phyloP scores from a whole-genome alignment of 2,329 filamentous ascomycete genomes.

The Pseudogymnoascus sp. region DNA sequence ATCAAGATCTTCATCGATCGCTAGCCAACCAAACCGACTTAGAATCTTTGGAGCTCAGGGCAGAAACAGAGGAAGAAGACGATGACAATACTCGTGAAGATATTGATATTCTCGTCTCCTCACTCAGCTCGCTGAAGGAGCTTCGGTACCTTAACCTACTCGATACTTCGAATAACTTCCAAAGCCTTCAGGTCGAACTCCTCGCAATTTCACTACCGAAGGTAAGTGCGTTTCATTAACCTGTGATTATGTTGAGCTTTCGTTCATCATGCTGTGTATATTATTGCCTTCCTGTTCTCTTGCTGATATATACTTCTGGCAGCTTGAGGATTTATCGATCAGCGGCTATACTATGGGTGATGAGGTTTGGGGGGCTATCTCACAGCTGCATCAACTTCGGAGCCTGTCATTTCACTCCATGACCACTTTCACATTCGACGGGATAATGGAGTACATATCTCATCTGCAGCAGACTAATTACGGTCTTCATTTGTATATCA shows the following conservation, averaged over 20 bases:
- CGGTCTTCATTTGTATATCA: slow-evolving; percentile 28
- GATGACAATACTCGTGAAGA: slow-evolving; percentile 37
- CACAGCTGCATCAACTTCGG: slow-evolving; percentile 42
- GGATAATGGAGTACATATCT: slow-evolving; percentile 39
- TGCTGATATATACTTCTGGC: neutral
- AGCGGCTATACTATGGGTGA: slow-evolving; percentile 48
- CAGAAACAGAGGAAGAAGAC: slow-evolving; percentile 35
- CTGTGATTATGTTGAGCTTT: neutral
- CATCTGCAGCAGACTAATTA: slow-evolving; percentile 30
- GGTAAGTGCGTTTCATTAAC: slow-evolving; percentile 11
- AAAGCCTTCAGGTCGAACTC: slow-evolving; percentile 39
- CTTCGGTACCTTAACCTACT: slow-evolving; percentile 48
- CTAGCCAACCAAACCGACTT: slow-evolving; percentile 44
- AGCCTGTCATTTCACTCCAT: slow-evolving; percentile 47
- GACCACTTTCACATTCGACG: slow-evolving; percentile 46
- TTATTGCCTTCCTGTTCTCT: neutral
- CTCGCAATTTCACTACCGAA: slow-evolving; percentile 38
- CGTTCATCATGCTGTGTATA: neutral
- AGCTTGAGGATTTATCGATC: slow-evolving; percentile 50
- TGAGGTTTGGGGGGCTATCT: slow-evolving; percentile 37
- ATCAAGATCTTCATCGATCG: slow-evolving; percentile 44
- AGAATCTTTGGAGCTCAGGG: slow-evolving; percentile 37
- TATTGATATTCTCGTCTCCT: slow-evolving; percentile 41
- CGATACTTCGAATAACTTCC: slow-evolving; percentile 45
- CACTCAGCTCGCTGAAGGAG: slow-evolving; percentile 44